These are phyloP conservation scores for Rhizophlyctis rosea DNA, from an alignment of 192 early-diverging fungal genomes.

Conservation along the genomic window DNA sequence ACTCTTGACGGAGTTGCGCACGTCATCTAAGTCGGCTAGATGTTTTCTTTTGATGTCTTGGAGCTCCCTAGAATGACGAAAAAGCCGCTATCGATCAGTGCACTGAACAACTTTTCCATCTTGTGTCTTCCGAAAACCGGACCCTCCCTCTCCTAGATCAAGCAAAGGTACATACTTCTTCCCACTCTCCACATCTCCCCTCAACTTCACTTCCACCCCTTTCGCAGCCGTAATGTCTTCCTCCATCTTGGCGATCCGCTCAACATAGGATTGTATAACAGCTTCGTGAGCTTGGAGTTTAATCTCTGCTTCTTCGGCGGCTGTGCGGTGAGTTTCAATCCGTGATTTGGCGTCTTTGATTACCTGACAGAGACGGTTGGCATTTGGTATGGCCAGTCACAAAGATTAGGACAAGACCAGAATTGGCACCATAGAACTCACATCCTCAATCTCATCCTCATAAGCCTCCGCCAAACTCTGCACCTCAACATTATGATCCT, in stretches of 20 bases:
- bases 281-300: constrained; percentile 32
- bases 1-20: neutral
- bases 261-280: constrained; percentile 20
- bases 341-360: constrained; percentile 25
- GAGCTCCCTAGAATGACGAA: neutral
- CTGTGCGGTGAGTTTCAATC: neutral
- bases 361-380: constrained; percentile 2
- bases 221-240: neutral
- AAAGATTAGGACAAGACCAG: too few species aligned
- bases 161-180: neutral
- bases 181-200: constrained; percentile 1
- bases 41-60: constrained; percentile 4
- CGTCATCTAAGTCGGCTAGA: constrained; percentile 7
- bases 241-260: neutral
- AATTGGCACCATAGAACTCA: too few species aligned
- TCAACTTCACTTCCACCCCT: neutral
- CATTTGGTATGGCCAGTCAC: too few species aligned
- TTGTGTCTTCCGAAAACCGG: too few species aligned
- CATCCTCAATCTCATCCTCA: constrained; percentile 47
- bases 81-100: neutral
- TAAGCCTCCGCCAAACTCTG: constrained; percentile 46
- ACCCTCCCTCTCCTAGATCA: neutral
- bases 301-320: constrained; percentile 30
- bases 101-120: too few species aligned
- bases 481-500: constrained; percentile 49